Base-by-base conservation (phyloP, 768 basidiomycete genomes). In the Naganishia onofrii region DNA sequence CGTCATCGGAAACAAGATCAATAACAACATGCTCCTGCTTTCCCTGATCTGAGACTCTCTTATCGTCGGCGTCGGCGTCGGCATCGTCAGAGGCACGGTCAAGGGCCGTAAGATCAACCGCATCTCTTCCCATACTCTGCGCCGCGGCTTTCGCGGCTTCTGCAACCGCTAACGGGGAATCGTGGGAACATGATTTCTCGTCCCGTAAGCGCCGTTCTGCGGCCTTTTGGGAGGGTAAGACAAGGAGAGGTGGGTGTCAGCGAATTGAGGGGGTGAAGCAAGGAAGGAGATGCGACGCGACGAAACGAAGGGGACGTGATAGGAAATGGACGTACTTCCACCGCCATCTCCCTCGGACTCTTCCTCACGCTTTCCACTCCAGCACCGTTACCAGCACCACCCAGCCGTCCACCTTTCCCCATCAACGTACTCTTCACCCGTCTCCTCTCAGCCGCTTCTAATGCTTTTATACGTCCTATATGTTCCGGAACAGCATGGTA, bases 381-480 rank as follows among this genome's bases (percentile, higher is more conserved):
- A 9, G 82, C 84, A 53, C 81, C 75, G 26, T 75, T 78, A 28
- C 63, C 2, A 0, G 73, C 53, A 38, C 90, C 86, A 46, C 88
- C 90, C 13, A 92, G 82, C 56, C 86, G 83, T 53, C 82, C 75
- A 9, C 88, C 87, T 17, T 87, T 85, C 19, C 71, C 87, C 82
- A 71, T 87, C 75, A 53, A 86, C 70, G 9, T 76, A 78, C 54
- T 83, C 1, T 84, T 72, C 68, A 85, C 82, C 66, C 83, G 81
- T 66, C 92, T 83, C 78, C 87, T 88, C 82, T 95, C 91, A 0
- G 93, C 91, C 15, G 90, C 90, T 75, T 88, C 88, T 3, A 92
- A 81, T 15, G 90, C 92, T 70, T 87, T 89, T 53, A 81, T 76
- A 19, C 86, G 85, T 8, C 88, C 90, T 31, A 88, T 70, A 75